Evolutionary conservation across 2,329 filamentous ascomycete species (phyloP), one percentile per base, ranked within the genome.

Genomic region (Pyrenochaeta sp.): DNA sequence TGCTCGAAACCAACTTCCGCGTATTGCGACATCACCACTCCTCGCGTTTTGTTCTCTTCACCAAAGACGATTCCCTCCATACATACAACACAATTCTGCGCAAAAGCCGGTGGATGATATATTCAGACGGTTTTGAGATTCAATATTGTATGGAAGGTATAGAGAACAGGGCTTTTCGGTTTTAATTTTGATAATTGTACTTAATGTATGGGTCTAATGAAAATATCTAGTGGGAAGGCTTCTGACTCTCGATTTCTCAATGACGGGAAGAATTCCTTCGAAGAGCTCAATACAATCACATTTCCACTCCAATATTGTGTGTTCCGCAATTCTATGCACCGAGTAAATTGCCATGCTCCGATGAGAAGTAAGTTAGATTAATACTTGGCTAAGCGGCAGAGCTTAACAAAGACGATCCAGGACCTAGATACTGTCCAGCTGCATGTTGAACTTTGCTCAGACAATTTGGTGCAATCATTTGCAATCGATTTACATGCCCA

Each of bases 101-200:
- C 30, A 34, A 53, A n/a, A 4, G 3, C 25, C 43, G 34, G 24
- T 53, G 25, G 25, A 40, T 25, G 25, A 39, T 30, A 22, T 5
- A 42, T 9, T 45, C 24, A 22, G 34, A 24, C 42, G 42, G 32
- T 15, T 27, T 45, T 52, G 42, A 24, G 50, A 52, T 45, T 30
- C 22, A 30, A 19, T n/a, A 9, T 24, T 52, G 50, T 45, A 27
- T 28, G 25, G 13, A 30, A 8, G n/a, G 43, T 24, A 10, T 10
- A 19, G 10, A 27, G 32, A 42, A 42, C 8, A 39, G 43, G 51
- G 22, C 6, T 28, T 45, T 45, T 45, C 5, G 19, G 3, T 42
- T 42, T 22, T 8, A 6, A 22, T 42, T 12, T 42, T 12, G 39
- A 5, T 22, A 2, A 7, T 19, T 24, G 22, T 42, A 2, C 39